phyloP scores from a whole-genome alignment of 768 basidiomycete species.

The Lactifluus hygrophoroides region DNA sequence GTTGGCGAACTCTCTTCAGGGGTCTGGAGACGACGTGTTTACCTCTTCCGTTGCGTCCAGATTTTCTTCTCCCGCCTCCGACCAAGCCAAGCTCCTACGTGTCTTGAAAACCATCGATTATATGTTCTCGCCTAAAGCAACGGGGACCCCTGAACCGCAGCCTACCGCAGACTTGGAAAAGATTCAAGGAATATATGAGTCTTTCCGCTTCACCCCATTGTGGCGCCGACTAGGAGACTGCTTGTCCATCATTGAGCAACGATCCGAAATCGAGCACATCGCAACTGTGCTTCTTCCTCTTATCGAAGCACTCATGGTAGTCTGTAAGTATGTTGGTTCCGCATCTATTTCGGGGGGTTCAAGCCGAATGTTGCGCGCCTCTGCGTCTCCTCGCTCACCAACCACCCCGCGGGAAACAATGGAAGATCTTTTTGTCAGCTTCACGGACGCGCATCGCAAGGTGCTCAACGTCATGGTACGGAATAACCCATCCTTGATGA shows the following conservation, averaged over 20 bases:
- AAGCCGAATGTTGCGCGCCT: slow-evolving; percentile 48
- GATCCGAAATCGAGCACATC: slow-evolving; percentile 74
- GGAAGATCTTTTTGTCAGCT: slow-evolving; percentile 87
- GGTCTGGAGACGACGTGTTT: slow-evolving; percentile 44
- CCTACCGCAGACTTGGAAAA: slow-evolving; percentile 60
- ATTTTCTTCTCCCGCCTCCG: slow-evolving; percentile 90
- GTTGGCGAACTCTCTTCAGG: slow-evolving; percentile 55
- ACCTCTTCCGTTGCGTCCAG: slow-evolving; percentile 70
- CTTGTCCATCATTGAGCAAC: slow-evolving; percentile 72
- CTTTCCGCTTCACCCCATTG: slow-evolving; percentile 80
- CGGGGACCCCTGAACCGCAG: slow-evolving; percentile 29
- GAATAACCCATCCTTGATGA: slow-evolving; percentile 96
- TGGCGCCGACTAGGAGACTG: slow-evolving; percentile 92
- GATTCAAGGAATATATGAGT: slow-evolving; percentile 82
- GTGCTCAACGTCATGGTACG: slow-evolving; percentile 96
- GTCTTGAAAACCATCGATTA: slow-evolving; percentile 97
- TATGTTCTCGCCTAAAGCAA: slow-evolving; percentile 68
- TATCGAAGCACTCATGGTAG: slow-evolving; percentile 96
- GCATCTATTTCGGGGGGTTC: slow-evolving; percentile 40
- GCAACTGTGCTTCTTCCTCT: slow-evolving; percentile 89
- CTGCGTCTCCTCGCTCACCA: slow-evolving; percentile 60
- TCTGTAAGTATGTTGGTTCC: slow-evolving; percentile 88
- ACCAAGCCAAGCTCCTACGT: slow-evolving; percentile 92
- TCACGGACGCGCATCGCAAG: slow-evolving; percentile 90
- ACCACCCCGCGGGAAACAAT: slow-evolving; percentile 64